Conservation (phyloP, 345 rosid species). For the Populus deltoides region DNA sequence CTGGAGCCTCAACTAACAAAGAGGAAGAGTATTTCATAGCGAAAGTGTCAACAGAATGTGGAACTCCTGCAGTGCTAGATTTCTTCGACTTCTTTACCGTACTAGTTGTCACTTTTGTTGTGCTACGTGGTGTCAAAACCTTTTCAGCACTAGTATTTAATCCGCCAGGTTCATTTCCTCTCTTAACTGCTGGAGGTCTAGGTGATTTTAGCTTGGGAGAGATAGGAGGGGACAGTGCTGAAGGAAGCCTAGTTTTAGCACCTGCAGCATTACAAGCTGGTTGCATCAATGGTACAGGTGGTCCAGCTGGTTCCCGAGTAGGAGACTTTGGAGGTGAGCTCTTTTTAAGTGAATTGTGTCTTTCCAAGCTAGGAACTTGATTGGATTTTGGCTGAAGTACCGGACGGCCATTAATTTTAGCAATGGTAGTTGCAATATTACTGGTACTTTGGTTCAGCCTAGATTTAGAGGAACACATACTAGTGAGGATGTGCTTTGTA, state of each 20-base stretch:
- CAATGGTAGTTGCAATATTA: slow-evolving; percentile 21
- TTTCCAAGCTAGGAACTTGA: slow-evolving; percentile 47
- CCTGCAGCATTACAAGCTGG: slow-evolving; percentile 8
- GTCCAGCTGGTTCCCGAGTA: slow-evolving; percentile 1
- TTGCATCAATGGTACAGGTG: slow-evolving; percentile 11
- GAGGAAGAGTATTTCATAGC: slow-evolving; percentile 17
- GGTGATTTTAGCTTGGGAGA: slow-evolving; percentile 51
- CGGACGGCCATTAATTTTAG: slow-evolving; percentile 50
- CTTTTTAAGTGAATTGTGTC: slow-evolving; percentile 45
- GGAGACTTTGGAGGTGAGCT: slow-evolving; percentile 31
- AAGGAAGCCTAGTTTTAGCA: slow-evolving; percentile 9
- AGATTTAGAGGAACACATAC: slow-evolving; percentile 58
- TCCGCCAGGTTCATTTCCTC: slow-evolving; percentile 21
- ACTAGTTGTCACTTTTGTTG: slow-evolving; percentile 14
- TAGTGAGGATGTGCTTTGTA: background rate
- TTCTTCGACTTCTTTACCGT: slow-evolving; percentile 23
- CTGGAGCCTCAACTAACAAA: slow-evolving; percentile 41
- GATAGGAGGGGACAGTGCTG: slow-evolving; percentile 49
- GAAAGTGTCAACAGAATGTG: background rate
- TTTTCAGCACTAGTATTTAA: slow-evolving; percentile 36
- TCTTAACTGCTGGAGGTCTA: slow-evolving; percentile 27
- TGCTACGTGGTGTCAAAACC: slow-evolving; percentile 11
- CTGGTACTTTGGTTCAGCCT: slow-evolving; percentile 19
- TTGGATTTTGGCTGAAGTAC: slow-evolving; percentile 70
- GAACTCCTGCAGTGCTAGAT: background rate